Base-by-base conservation (phyloP, 768 basidiomycete genomes). In the Lyophyllum semitale region DNA sequence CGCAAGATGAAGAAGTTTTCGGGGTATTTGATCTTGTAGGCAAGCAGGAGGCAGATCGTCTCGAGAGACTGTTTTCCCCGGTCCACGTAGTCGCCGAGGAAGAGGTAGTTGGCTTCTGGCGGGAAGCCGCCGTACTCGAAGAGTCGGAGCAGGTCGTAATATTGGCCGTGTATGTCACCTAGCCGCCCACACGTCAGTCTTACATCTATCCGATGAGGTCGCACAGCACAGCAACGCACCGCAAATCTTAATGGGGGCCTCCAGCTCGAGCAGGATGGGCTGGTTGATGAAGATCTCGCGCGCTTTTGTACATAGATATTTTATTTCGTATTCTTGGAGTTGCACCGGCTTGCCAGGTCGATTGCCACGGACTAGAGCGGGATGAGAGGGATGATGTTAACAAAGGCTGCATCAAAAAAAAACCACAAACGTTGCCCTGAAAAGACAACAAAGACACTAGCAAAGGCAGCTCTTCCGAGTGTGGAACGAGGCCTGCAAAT, bases 1-100 rank as follows among this genome's bases (percentile, higher is more conserved):
- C 96, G 82, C 59, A 99, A 84, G 72, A 99, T 95, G 80, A 99
- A 99, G 80, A 99, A 99, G 82, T 99, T 99, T 85, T 99, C 96
- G 49, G 96, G 96, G 81, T 98, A 99, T 83, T 98, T 99, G 83
- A 96, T 96, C 84, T 99, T 99, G 90, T 99, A 99, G 43, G 96
- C 95, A 63, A 99, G 87, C 56, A 99, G 83, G 43, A 99, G 87
- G 71, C 96, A 98, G 71, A 99, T 99, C n/a, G 96, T 99, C 78
- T 99, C 96, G 66, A 99, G 84, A 44, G 91, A 94, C 74, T 99
- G 96, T 75, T 99, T 99, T 65, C 96, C 96, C 71, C 96, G 89
- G 78, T 99, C 96, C 68, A 99, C 96, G 69, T 99, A 99, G 77
- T 99, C 96, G 59, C 96, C 96, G 50, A 99, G 87, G 84, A 99